Evolutionary conservation across 2,329 filamentous ascomycete genomes (phyloP).

Genomic region (Teratosphaeria nubilosa): DNA sequence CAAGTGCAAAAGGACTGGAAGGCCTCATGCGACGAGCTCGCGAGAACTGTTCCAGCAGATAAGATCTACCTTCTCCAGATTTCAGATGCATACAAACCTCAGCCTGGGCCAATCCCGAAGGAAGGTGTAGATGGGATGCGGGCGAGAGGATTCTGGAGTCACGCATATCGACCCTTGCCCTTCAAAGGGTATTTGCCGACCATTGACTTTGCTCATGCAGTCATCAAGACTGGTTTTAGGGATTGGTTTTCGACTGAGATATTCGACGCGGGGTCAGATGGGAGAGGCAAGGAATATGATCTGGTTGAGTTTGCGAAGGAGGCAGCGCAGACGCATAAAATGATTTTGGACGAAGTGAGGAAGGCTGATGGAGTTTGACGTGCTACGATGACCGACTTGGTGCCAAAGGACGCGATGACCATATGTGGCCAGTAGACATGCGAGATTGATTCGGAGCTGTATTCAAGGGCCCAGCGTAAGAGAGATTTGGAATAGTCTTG

Average conservation of each 20-base stretch:
- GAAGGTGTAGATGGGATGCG: constrained; percentile 45
- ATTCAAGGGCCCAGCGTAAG: neutral
- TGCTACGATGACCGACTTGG: neutral
- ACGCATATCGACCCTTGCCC: constrained; percentile 58
- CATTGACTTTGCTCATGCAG: constrained; percentile 52
- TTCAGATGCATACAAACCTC: constrained; percentile 59
- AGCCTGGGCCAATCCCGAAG: constrained; percentile 42
- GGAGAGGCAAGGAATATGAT: constrained; percentile 44
- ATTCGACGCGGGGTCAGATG: constrained; percentile 51
- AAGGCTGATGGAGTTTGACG: neutral
- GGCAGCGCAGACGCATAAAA: constrained; percentile 24
- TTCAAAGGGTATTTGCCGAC: constrained; percentile 64
- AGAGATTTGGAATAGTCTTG: neutral
- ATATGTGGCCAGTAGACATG: neutral
- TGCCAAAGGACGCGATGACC: neutral
- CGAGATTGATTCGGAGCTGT: neutral
- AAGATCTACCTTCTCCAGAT: constrained; percentile 70
- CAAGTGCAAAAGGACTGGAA: constrained; percentile 37
- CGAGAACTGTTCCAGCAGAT: constrained; percentile 48
- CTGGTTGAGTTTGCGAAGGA: constrained; percentile 28
- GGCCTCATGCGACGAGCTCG: constrained; percentile 30
- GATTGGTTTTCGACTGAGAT: constrained; percentile 61
- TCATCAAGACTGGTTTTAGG: constrained; percentile 56
- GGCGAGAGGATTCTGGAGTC: constrained; percentile 59
- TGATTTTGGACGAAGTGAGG: constrained; percentile 28